A percentile compares a stretch with the other conserved stretches of the same genome.
Conservation (phyloP, 345 rosid genomes). For the Corymbia maculata region DNA sequence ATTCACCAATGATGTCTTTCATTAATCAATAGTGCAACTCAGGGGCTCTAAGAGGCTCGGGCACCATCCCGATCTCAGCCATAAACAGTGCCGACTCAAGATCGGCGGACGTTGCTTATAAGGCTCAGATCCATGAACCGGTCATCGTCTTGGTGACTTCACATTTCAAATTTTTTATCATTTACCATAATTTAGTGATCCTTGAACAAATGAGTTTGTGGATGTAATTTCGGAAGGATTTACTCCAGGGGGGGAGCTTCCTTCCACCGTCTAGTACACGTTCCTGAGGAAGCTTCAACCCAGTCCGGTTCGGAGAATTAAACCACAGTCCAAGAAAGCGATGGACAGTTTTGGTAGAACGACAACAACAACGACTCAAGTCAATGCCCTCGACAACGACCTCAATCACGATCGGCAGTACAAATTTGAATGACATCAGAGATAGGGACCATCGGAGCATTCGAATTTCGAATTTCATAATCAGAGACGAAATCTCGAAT, state of each 20-base stretch:
- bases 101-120: neutral
- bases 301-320: neutral
- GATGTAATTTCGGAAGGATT: neutral
- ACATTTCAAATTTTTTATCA: neutral
- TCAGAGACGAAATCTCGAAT: neutral
- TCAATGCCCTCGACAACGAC: neutral
- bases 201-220: neutral
- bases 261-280: neutral
- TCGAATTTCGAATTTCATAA: constrained; percentile 2
- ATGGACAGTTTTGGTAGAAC: neutral
- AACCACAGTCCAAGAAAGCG: neutral
- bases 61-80: no score
- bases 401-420: neutral
- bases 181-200: neutral
- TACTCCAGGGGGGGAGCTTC: neutral
- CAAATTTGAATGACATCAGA: neutral
- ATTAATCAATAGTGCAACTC: no score
- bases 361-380: neutral
- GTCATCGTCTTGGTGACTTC: accelerated
- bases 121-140: neutral
- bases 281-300: neutral
- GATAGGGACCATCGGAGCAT: neutral
- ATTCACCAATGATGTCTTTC: no score
- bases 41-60: no score
- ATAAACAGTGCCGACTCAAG: no score